Percentiles rank a stretch among this genome's conserved stretches.
Evolutionary conservation across 805 yeast genomes (phyloP).

Genomic region (Nakazawaea pomicola): DNA sequence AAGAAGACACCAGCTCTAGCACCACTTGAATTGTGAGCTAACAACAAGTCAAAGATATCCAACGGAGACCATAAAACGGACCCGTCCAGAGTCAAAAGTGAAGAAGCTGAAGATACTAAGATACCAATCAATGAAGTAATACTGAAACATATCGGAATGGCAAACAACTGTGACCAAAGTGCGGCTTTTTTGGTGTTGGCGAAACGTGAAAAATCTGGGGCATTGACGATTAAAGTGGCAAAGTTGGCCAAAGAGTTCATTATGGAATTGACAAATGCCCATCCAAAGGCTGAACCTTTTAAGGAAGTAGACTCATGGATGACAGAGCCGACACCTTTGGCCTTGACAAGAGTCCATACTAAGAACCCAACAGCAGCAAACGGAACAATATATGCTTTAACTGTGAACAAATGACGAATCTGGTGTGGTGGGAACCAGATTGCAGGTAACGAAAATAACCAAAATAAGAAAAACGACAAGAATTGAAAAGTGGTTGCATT

Average conservation of each 20-base stretch:
- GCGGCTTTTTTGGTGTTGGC: slow-evolving; percentile 53
- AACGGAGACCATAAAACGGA: slow-evolving; percentile 80
- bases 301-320: slow-evolving; percentile 49
- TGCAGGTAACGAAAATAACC: slow-evolving; percentile 76
- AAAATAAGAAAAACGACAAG: slow-evolving; percentile 74
- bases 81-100: slow-evolving; percentile 47
- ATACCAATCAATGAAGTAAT: slow-evolving; percentile 83
- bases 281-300: slow-evolving; percentile 60
- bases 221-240: slow-evolving; percentile 82
- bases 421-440: slow-evolving; percentile 79
- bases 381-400: slow-evolving; percentile 75
- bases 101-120: slow-evolving; percentile 75
- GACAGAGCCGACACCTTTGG: slow-evolving; percentile 75
- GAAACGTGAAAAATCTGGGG: slow-evolving; percentile 87
- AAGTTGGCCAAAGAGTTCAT: slow-evolving; percentile 84
- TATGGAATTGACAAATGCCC: slow-evolving; percentile 77
- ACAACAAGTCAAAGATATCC: slow-evolving; percentile 63
- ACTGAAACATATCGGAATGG: slow-evolving; percentile 76
- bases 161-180: slow-evolving; percentile 50
- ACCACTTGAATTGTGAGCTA: slow-evolving; percentile 49
- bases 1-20: slow-evolving; percentile 79
- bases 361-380: slow-evolving; percentile 79
- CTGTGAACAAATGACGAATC: slow-evolving; percentile 78
- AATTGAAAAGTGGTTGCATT: slow-evolving; percentile 65
- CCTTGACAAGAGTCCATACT: slow-evolving; percentile 78